Percentiles rank a stretch among this genome's conserved stretches.
Evolutionary conservation across 2,329 filamentous ascomycete species (phyloP).

Genomic region (Incumbomyces delicatus): DNA sequence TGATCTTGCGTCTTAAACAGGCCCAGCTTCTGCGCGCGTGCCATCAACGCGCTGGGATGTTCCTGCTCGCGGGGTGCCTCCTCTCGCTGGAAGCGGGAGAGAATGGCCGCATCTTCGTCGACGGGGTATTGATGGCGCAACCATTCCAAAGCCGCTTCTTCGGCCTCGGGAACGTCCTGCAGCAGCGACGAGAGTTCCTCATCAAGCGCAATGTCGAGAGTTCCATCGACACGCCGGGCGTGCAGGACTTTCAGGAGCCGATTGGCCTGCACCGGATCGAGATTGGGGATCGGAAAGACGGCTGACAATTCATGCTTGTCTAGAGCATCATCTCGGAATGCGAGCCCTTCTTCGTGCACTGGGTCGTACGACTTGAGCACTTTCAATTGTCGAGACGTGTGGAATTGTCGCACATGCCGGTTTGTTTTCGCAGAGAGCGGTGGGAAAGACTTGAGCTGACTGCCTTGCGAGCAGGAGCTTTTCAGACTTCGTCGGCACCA

Average conservation of each 20-base stretch:
- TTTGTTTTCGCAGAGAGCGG: background rate
- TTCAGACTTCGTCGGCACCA: background rate
- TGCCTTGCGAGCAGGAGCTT: background rate
- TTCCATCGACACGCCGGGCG: constrained; percentile 34
- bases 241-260: constrained; percentile 30
- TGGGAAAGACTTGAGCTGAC: background rate
- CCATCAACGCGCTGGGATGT: constrained; percentile 18
- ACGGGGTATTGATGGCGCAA: constrained; percentile 33
- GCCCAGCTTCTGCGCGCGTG: constrained; percentile 31
- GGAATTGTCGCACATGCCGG: background rate
- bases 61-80: constrained; percentile 15
- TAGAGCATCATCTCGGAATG: constrained; percentile 15
- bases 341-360: constrained; percentile 14
- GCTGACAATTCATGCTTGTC: constrained; percentile 8
- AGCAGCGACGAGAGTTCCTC: constrained; percentile 28
- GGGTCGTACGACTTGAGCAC: constrained; percentile 1
- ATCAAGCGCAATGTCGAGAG: constrained; percentile 35
- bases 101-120: constrained; percentile 41
- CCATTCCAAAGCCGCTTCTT: constrained; percentile 31
- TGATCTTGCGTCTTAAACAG: constrained; percentile 29
- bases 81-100: constrained; percentile 30
- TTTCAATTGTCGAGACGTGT: background rate
- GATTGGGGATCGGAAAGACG: constrained; percentile 14
- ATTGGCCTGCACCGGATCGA: constrained; percentile 14
- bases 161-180: constrained; percentile 20